Evolutionary conservation across 1,139 yeast species (phyloP), one percentile per base, ranked within the genome.

Genomic region (Yamadazyma oceani): DNA sequence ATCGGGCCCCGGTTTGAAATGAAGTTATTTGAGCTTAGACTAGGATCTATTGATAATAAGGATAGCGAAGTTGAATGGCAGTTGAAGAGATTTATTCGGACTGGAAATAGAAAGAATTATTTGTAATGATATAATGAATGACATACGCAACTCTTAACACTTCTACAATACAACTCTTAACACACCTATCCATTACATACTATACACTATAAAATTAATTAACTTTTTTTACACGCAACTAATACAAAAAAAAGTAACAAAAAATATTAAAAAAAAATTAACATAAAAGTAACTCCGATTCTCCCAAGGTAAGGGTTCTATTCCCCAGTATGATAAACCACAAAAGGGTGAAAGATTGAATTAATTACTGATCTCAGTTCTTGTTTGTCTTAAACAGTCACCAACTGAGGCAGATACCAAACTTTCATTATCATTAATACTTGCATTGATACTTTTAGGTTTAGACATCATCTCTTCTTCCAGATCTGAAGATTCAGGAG

Each of bases 21-120:
- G 97, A 80, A 89, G 58, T 66, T 92, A 45, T 92, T 81, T 57
- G 97, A 92, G 58, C 68, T 94, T 46, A 78, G 83, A 55, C 71
- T 94, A 49, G 97, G 99, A 3, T 86, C 96, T 35, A 68, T 92
- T 45, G 98, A 92, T 53, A 88, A 90, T 59, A 86, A 86, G 64
- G 97, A 94, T 61, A 96, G 97, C n/a, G 98, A 92, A 55, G 81
- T 88, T 22, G 99, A 92, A 62, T 92, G 98, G 98, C 88, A 87
- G 67, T 69, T 87, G 52, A 78, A 95, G 61, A 81, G 97, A 52
- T 92, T 90, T 54, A 88, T 89, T 37, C 78, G 97, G 58, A 92
- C 98, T 23, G 97, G 96, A 17, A 89, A 85, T 62, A 82, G 96
- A 64, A 92, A 92, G 69, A 94, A 89, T 59, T 89, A 90, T 59